These are phyloP conservation scores for Fusarium nisikadoi DNA, from an alignment of 2,329 filamentous ascomycete species.

Conservation along the genomic window DNA sequence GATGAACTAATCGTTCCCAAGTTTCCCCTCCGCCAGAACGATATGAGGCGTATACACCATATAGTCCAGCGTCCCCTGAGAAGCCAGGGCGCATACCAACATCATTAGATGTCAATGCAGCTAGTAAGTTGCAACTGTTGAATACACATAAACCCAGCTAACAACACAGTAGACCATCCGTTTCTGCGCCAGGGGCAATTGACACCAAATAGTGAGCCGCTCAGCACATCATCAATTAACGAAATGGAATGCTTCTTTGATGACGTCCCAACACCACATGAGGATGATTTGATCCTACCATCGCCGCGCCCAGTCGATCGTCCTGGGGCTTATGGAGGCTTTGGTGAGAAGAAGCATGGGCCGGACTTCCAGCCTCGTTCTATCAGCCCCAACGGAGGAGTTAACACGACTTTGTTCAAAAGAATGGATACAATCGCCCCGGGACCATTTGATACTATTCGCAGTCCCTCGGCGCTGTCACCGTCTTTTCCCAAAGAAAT, in stretches of 20 bases:
- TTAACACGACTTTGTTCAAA: constrained; percentile 59
- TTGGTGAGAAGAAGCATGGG: constrained; percentile 50
- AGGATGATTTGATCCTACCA: constrained; percentile 53
- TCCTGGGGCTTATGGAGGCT: constrained; percentile 63
- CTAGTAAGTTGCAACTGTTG: constrained; percentile 56
- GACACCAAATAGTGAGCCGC: constrained; percentile 72
- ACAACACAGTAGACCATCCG: constrained; percentile 60
- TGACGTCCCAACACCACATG: constrained; percentile 56
- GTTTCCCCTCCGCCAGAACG: constrained; percentile 54
- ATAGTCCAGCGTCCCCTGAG: constrained; percentile 39
- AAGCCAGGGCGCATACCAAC: constrained; percentile 58
- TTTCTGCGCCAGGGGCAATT: constrained; percentile 67
- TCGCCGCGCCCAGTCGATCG: constrained; percentile 52
- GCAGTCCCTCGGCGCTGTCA: constrained; percentile 48
- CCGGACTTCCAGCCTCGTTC: constrained; percentile 39
- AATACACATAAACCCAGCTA: constrained; percentile 20
- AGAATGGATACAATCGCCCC: constrained; percentile 74
- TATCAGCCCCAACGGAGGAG: constrained; percentile 34
- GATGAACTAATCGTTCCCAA: constrained; percentile 30
- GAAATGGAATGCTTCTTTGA: constrained; percentile 58
- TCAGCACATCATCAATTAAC: constrained; percentile 68
- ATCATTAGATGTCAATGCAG: constrained; percentile 62
- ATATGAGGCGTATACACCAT: constrained; percentile 44
- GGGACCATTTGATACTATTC: constrained; percentile 69
- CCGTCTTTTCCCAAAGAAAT: constrained; percentile 48